These are phyloP conservation scores for Maudiozyma serrabonitensis DNA, from an alignment of 805 yeast species.

Conservation along the genomic window DNA sequence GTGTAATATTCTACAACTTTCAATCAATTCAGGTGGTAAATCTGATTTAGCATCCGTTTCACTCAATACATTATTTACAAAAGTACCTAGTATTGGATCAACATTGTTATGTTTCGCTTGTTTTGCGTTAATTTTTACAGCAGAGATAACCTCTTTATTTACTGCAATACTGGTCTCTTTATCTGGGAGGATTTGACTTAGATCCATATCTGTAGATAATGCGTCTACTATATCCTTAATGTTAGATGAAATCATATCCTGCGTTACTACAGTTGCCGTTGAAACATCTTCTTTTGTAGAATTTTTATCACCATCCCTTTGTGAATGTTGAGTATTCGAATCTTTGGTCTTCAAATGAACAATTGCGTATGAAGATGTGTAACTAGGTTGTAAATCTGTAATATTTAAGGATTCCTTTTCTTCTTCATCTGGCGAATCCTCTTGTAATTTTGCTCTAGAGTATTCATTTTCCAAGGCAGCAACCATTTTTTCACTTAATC, in stretches of 20 bases:
- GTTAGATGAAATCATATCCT: constrained; percentile 15
- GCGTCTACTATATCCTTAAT: constrained; percentile 12
- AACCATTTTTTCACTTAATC: constrained; percentile 75
- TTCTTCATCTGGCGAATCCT: constrained; percentile 29
- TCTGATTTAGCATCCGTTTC: constrained; percentile 25
- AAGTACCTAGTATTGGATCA: constrained; percentile 19
- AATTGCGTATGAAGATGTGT: constrained; percentile 43
- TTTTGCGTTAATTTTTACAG: constrained; percentile 45
- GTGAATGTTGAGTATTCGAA: not conserved
- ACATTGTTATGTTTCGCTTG: constrained; percentile 35
- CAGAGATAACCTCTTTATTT: constrained; percentile 34
- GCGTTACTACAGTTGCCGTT: constrained; percentile 7
- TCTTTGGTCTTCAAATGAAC: constrained; percentile 27
- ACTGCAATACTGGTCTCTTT: constrained; percentile 20
- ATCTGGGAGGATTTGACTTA: constrained; percentile 21
- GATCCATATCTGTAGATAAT: constrained; percentile 18
- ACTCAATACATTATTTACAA: constrained; percentile 19
- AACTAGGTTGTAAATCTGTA: constrained; percentile 41
- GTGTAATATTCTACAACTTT: constrained; percentile 50
- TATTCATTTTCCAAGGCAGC: constrained; percentile 39
- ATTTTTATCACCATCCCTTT: not conserved
- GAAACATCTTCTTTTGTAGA: not conserved
- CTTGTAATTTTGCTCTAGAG: constrained; percentile 28
- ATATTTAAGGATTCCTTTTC: constrained; percentile 39
- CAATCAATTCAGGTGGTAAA: constrained; percentile 33